phyloP scores from a whole-genome alignment of 306 rosid species.

The Mucuna pruriens region DNA sequence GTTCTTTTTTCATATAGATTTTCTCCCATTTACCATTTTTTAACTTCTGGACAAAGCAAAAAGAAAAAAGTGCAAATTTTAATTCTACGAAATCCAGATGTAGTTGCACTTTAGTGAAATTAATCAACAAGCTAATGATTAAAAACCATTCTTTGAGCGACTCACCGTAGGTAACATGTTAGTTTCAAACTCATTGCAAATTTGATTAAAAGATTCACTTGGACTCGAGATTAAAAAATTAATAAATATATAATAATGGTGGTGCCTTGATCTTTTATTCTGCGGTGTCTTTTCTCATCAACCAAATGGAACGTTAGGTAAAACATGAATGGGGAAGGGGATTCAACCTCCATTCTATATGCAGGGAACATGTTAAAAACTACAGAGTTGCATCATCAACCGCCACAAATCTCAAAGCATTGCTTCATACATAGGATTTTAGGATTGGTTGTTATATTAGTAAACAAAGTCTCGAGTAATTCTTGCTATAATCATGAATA shows the following conservation, averaged over 20 bases:
- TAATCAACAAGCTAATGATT: constrained; percentile 25
- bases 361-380: not conserved
- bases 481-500: not conserved
- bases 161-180: constrained; percentile 3
- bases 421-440: not conserved
- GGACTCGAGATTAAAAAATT: constrained; percentile 8
- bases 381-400: not conserved
- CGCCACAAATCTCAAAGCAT: not conserved
- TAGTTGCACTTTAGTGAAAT: not conserved
- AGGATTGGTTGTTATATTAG: not conserved
- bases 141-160: not conserved
- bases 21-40: not conserved
- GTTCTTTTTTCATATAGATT: not conserved
- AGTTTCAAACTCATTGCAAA: not conserved
- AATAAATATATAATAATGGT: not conserved
- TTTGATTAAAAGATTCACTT: not conserved
- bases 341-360: constrained; percentile 32
- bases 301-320: constrained; percentile 20
- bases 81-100: not conserved
- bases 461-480: not conserved
- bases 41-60: not conserved
- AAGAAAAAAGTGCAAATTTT: not conserved
- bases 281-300: not conserved
- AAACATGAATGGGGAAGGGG: constrained; percentile 11
- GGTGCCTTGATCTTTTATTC: not conserved